Base-by-base conservation (phyloP, 2,329 filamentous ascomycete genomes). In the Fusarium verticillioides region DNA sequence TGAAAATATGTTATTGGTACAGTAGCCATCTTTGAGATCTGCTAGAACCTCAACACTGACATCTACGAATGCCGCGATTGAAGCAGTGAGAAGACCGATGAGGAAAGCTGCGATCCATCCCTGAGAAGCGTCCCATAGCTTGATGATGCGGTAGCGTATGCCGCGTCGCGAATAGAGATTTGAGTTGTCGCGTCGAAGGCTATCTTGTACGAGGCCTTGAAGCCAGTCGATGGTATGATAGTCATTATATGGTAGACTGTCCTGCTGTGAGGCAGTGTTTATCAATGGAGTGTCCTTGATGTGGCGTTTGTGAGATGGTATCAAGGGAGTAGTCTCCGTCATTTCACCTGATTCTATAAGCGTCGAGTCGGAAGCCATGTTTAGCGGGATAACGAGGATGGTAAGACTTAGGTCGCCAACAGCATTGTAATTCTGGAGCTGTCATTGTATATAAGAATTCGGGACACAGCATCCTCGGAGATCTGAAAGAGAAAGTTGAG, bases 181-280 rank as follows among this genome's bases (percentile, higher is more conserved):
- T 6, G 30, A 43, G 11, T 9, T 28, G 1, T 54, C 30, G 7
- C n/a, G 23, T 4, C 21, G 43, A 11, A 46, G 36, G 18, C 42
- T 43, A 21, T 68, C 56, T 13, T 67, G 57, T 4, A 89, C 86
- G 63, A 91, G 78, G 73, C 89, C 88, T 77, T 89, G 89, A 15
- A 91, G 82, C 88, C 88, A 91, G 78, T 91, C 88, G 64, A 90
- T 90, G 3, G 88, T 89, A 12, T 86, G 88, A 72, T 91, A 91
- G 70, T 90, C 86, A 75, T 89, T 90, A 76, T 91, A 91, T 1
- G 58, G 59, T 6, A 13, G 5, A 18, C 9, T 36, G 0, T 62
- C 9, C 1, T 23, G 9, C 19, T 57, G 28, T 2, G 15, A 1
- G 10, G 5, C 3, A 18, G 3, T 10, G 0, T 7, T 44, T 44